Base-by-base conservation (phyloP, 345 rosid genomes). In the Microcos paniculata region DNA sequence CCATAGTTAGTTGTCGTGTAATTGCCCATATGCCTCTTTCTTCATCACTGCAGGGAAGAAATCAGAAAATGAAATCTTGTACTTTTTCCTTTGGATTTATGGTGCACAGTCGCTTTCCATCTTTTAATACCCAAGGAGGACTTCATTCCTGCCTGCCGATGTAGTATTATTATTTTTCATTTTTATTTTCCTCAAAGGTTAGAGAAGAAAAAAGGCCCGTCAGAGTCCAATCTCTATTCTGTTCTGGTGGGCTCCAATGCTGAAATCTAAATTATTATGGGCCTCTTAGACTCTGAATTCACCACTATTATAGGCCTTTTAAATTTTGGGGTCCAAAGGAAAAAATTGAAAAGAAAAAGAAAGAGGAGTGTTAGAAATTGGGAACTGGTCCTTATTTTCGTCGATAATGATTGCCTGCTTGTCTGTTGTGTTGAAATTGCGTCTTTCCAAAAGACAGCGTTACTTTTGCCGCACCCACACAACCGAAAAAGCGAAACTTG, bases 381-480 rank as follows among this genome's bases (percentile, higher is more conserved):
- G 48, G 33, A 53, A 38, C 61, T 31, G 61, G 61, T n/a, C 46
- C 61, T 70, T 31, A 46, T 18, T 70, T 51, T 53, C 21, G 1
- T 55, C 49, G 62, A 71, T 23, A 14, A 79, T 82, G 63, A 79
- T 77, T 31, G 65, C 55, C 4, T 35, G 69, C 18, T 72, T 76
- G 84, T 82, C 82, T 67, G 56, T 53, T 65, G 76, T 66, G 64
- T 63, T 30, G 75, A 64, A 64, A 46, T 52, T 19, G 21, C 40
- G 11, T 21, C 64, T n/a, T 56, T 46, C 40, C 40, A 35, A 46
- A 67, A 10, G 55, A 66, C 55, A 45, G 33, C 53, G 71, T 66
- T 23, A 12, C 6, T 35, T 7, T 55, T 26, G 55, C 57, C 15
- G 72, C 62, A 35, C 35, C 71, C 28, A 51, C 43, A 8, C 59